Conservation (phyloP, 2,329 filamentous ascomycete species). For the Harringtonia aguacate region DNA sequence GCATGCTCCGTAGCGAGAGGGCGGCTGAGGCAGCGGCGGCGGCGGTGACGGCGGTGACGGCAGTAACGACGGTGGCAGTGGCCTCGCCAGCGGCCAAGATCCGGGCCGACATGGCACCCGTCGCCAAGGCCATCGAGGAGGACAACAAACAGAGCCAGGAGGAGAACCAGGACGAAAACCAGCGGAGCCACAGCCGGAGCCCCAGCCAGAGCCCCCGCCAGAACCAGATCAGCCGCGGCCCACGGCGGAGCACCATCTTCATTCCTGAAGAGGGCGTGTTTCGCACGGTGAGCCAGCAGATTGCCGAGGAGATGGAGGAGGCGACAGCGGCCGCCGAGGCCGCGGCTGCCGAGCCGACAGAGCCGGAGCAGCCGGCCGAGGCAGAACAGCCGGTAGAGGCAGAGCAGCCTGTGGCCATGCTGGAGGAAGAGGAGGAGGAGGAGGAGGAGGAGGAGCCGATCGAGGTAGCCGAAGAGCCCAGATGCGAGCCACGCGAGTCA, state of each 20-base stretch:
- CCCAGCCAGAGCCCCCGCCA: background rate
- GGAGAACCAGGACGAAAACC: background rate
- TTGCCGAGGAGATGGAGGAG: slow-evolving; percentile 32
- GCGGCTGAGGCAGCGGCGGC: slow-evolving; percentile 29
- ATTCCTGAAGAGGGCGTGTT: slow-evolving; percentile 54
- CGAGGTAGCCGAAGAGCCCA: slow-evolving; percentile 1
- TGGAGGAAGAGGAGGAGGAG: background rate
- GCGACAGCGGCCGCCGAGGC: slow-evolving; percentile 13
- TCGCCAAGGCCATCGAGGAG: slow-evolving; percentile 25
- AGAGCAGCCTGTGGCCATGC: background rate
- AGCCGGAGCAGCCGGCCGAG: slow-evolving; percentile 6
- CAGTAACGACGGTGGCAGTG: background rate
- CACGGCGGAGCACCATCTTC: slow-evolving; percentile 43
- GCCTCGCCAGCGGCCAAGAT: slow-evolving; percentile 9
- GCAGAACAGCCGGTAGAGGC: slow-evolving; percentile 16
- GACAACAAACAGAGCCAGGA: slow-evolving; percentile 12
- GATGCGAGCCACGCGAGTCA: background rate
- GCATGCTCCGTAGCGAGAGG: too few relatives aligned
- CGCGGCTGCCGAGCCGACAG: slow-evolving; percentile 11
- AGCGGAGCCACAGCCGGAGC: background rate
- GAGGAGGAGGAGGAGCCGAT: slow-evolving; percentile 2
- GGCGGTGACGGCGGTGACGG: slow-evolving; percentile 17
- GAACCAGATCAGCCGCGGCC: slow-evolving; percentile 6
- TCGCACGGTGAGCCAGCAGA: slow-evolving; percentile 45
- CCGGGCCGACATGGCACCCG: slow-evolving; percentile 18